These are phyloP conservation scores for Claviceps spartinae DNA, from an alignment of 2,329 filamentous ascomycete species.

Conservation along the genomic window DNA sequence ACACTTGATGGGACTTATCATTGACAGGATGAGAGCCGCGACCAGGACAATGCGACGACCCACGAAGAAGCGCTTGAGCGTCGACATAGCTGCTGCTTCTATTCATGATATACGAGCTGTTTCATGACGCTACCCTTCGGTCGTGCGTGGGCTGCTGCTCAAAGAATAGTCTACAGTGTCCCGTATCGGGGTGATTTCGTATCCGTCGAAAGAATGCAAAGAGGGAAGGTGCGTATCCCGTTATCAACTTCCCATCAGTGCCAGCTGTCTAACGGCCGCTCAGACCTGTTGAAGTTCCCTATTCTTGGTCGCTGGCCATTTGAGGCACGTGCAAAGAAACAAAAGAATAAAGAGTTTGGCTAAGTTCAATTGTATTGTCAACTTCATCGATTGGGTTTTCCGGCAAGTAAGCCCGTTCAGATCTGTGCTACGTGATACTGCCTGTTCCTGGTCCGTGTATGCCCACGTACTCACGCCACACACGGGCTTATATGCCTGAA, in stretches of 20 bases:
- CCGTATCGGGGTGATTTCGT: background rate
- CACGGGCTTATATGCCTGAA: no score
- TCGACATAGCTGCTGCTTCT: background rate
- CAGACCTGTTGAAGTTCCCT: background rate
- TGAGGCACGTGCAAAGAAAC: background rate
- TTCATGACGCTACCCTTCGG: background rate
- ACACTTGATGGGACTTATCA: background rate
- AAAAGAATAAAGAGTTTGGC: background rate
- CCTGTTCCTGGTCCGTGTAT: no score
- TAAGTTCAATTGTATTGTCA: background rate
- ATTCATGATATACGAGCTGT: background rate
- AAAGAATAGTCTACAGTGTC: background rate
- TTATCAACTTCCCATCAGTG: background rate
- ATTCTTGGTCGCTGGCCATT: background rate
- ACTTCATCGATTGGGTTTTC: no score
- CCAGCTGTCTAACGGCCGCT: background rate
- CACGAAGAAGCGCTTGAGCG: background rate
- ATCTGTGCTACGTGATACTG: no score
- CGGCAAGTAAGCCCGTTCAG: no score
- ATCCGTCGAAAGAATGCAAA: background rate
- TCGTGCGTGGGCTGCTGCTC: background rate
- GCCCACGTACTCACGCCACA: no score
- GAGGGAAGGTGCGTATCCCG: slow-evolving; percentile 1
- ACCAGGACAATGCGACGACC: background rate
- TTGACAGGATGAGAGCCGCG: background rate